Evolutionary conservation across 208 protist species (phyloP), one percentile per base, ranked within the genome.

Genomic region (Acanthamoeba sp.): DNA sequence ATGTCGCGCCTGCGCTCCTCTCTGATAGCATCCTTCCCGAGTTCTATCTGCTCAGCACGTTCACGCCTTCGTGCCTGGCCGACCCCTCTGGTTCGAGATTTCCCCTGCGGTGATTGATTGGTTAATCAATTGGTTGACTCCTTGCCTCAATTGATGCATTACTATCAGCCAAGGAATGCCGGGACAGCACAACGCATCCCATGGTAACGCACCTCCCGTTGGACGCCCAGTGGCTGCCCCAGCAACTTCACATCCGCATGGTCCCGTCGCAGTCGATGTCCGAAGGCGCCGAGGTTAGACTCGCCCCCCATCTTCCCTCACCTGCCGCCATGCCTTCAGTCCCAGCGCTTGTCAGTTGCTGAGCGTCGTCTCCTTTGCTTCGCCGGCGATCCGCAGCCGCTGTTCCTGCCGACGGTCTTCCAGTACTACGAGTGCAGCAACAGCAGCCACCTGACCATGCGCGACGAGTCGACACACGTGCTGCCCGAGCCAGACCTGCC

Each of bases 401-500:
- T 84, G 10, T 84, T 84, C 24, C 22, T 24, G 73, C 73, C 73
- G 42, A 84, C 73, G 10, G 42, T 9, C 14, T 84, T 84, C 14
- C 73, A 84, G 42, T 84, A 34, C 42, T 55, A 18, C 20, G 73
- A 84, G 73, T 52, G 73, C 40, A 5, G 40, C 42, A 84, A 84
- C 38, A 32, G 40, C 3, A 84, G 40, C 42, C 24, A 22, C 5
- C 40, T 84, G 16, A 34, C 40, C 9, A 45, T 84, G 73, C 38
- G 42, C 4, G 38, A 84, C 40, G 73, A 84, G 42, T 0, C 29
- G 27, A 84, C 73, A 22, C 73, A 84, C 42, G 42, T 55, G 14
- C 40, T 84, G 14, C 38, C 34, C 42, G 20, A 84, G 6, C 29
- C 71, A 7, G 66, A 22, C 12, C 34, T 34, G 29, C 42, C 38